These are phyloP conservation scores for Yamadazyma sp. DNA, from an alignment of 805 yeast species.

Conservation along the genomic window DNA sequence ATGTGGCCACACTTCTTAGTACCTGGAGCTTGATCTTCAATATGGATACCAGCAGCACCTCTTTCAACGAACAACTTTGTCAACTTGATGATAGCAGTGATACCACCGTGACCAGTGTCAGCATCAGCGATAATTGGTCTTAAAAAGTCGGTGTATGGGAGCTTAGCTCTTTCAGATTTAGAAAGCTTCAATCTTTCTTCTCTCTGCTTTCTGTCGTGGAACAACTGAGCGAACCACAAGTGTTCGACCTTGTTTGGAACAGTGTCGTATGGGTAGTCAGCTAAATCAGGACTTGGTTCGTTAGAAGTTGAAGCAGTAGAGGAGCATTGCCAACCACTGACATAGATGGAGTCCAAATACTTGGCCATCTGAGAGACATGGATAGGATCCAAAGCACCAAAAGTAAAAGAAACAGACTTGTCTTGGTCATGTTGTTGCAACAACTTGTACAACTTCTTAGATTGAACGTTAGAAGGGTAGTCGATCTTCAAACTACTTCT, in stretches of 20 bases:
- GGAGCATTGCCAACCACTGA: slow-evolving; percentile 98
- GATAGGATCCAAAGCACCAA: slow-evolving; percentile 95
- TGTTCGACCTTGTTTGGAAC: slow-evolving; percentile 98
- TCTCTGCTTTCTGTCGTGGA: slow-evolving; percentile 96
- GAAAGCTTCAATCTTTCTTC: slow-evolving; percentile 71
- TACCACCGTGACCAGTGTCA: slow-evolving; percentile 99
- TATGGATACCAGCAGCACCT: slow-evolving; percentile 98
- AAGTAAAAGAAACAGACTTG: slow-evolving; percentile 80
- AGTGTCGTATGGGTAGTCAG: slow-evolving; percentile 98
- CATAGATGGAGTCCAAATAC: slow-evolving; percentile 87
- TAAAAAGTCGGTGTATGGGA: slow-evolving; percentile 78
- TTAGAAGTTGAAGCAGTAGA: slow-evolving; percentile 96
- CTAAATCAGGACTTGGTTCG: slow-evolving; percentile 97
- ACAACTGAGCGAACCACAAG: slow-evolving; percentile 91
- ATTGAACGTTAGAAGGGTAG: slow-evolving; percentile 76
- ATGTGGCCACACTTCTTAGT: slow-evolving; percentile 98
- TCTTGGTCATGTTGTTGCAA: slow-evolving; percentile 70
- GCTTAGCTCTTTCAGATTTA: slow-evolving; percentile 63
- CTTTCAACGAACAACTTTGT: slow-evolving; percentile 95
- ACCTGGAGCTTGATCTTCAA: slow-evolving; percentile 99
- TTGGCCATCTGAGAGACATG: slow-evolving; percentile 97
- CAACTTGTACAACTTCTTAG: slow-evolving; percentile 74
- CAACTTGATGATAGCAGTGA: slow-evolving; percentile 92
- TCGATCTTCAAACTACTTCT: slow-evolving; percentile 75
- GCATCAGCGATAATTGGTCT: slow-evolving; percentile 97